Evolutionary conservation across 2,329 filamentous ascomycete species (phyloP).

Genomic region (Trichoderma afroharzianum): DNA sequence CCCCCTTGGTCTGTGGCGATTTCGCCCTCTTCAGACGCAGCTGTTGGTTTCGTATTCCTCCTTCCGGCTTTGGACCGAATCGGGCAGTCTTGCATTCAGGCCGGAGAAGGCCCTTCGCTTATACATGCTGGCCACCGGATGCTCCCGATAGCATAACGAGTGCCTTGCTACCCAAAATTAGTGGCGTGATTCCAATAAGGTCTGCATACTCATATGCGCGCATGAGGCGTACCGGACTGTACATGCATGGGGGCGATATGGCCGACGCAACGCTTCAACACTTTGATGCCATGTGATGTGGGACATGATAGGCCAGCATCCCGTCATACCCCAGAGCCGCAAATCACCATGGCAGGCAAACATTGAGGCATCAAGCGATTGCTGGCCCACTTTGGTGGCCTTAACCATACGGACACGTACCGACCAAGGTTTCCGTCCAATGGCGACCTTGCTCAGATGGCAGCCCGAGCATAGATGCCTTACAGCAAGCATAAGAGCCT

Average conservation of each 20-base stretch:
- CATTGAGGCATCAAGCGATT: not conserved
- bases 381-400: not conserved
- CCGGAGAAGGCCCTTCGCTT: constrained; percentile 7
- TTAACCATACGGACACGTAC: not conserved
- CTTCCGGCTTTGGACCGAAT: not conserved
- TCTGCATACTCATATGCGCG: not conserved
- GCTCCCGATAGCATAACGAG: not conserved
- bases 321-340: not conserved
- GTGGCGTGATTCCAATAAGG: not conserved
- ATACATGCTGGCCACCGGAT: not conserved
- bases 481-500: not conserved
- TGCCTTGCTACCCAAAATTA: not conserved
- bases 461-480: not conserved
- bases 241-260: not conserved
- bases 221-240: not conserved
- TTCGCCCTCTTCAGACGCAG: not conserved
- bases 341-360: constrained; percentile 8
- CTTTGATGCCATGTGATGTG: not conserved
- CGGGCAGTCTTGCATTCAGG: not conserved
- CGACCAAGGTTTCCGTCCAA: not conserved
- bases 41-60: not conserved
- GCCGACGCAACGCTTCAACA: not conserved
- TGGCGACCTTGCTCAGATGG: not conserved
- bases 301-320: not conserved
- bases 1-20: not conserved